phyloP scores from a whole-genome alignment of 352 stramenopile genomes.

The Pythium phragmiticola region DNA sequence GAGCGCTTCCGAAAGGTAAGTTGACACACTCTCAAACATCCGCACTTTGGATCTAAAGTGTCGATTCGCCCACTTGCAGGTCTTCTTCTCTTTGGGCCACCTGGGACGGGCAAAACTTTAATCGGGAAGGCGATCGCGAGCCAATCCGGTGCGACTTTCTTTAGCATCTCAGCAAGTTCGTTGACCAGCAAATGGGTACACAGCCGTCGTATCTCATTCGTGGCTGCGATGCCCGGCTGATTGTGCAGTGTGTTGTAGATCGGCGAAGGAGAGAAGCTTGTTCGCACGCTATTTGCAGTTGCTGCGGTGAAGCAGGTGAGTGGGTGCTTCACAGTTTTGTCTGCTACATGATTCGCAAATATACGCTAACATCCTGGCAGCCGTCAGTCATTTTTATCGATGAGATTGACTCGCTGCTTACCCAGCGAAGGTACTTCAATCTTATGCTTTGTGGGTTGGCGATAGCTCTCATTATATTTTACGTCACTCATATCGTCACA shows the following conservation, averaged over 20 bases:
- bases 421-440: constrained; percentile 70
- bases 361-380: constrained; percentile 30
- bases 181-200: constrained; percentile 98
- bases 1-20: constrained; percentile 87
- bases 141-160: constrained; percentile 97
- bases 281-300: constrained; percentile 96
- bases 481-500: constrained; percentile 21
- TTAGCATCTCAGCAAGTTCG: constrained; percentile 98
- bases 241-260: constrained; percentile 59
- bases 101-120: constrained; percentile 96
- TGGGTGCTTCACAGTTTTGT: background rate
- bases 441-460: background rate
- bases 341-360: background rate
- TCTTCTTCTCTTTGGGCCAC: constrained; percentile 94
- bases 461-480: background rate
- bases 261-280: constrained; percentile 98
- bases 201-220: background rate
- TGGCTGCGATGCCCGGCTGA: background rate
- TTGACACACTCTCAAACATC: background rate
- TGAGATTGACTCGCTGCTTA: constrained; percentile 99
- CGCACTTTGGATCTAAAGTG: too few relatives aligned
- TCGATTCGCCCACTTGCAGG: constrained; percentile 38
- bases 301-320: constrained; percentile 88
- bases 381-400: constrained; percentile 99
- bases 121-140: constrained; percentile 99